Conservation (phyloP, 495 filamentous ascomycete species). For the Penicillium maclennaniae region DNA sequence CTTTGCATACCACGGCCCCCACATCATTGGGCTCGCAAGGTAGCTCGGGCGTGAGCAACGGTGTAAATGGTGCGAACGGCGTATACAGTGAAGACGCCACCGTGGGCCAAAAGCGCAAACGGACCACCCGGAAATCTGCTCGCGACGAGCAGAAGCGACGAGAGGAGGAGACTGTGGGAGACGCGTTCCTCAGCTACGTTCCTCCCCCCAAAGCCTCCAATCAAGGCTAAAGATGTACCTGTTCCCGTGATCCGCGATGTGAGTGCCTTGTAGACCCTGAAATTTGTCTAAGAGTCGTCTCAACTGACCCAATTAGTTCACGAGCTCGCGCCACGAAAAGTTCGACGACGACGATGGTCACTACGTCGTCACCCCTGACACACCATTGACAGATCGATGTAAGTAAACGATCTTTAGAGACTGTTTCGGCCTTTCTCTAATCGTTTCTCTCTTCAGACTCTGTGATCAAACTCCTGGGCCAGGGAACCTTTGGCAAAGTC, state of each 20-base stretch:
- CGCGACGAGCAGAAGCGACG: slow-evolving; percentile 76
- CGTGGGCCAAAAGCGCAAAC: slow-evolving; percentile 80
- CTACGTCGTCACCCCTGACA: slow-evolving; percentile 84
- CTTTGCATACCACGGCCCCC: slow-evolving; percentile 81
- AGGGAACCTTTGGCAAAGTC: slow-evolving; percentile 97
- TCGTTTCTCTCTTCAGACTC: slow-evolving; percentile 54
- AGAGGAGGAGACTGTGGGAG: slow-evolving; percentile 62
- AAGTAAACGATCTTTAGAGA: slow-evolving; percentile 35
- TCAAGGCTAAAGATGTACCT: slow-evolving; percentile 87
- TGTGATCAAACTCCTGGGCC: slow-evolving; percentile 82
- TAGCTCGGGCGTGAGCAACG: slow-evolving; percentile 56
- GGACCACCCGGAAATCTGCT: slow-evolving; percentile 70
- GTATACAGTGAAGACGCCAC: slow-evolving; percentile 52
- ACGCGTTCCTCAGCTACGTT: slow-evolving; percentile 73
- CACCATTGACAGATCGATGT: slow-evolving; percentile 85
- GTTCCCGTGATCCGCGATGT: slow-evolving; percentile 82
- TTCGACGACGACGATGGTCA: slow-evolving; percentile 96
- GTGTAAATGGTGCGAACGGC: slow-evolving; percentile 32
- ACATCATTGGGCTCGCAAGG: slow-evolving; percentile 81
- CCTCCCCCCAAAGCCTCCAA: slow-evolving; percentile 84
- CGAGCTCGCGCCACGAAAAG: slow-evolving; percentile 49
- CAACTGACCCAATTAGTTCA: slow-evolving; percentile 34
- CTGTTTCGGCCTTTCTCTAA: not conserved
- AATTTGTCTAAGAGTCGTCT: not conserved
- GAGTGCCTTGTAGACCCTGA: slow-evolving; percentile 38